Conservation (phyloP, 805 yeast genomes). For the Tetrapisispora arboricola region DNA sequence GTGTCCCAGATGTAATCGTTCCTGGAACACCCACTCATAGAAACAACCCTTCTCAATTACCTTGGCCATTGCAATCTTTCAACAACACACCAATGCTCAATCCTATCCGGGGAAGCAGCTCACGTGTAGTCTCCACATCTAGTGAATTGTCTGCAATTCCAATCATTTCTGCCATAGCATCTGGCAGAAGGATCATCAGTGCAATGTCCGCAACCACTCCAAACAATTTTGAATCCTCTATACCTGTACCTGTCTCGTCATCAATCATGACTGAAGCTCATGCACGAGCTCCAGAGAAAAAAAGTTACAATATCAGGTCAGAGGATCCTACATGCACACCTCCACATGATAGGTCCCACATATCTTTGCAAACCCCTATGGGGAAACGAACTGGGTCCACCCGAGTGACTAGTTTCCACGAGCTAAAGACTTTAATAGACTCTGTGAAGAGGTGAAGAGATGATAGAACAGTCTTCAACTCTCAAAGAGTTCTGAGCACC, state of each 20-base stretch:
- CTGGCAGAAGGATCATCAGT: background rate
- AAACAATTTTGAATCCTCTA: background rate
- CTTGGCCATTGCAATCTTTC: background rate
- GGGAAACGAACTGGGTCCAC: background rate
- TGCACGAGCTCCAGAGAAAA: background rate
- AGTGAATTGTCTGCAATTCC: background rate
- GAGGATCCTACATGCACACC: background rate
- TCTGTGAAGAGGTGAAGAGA: constrained; percentile 17
- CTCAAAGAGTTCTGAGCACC: no score
- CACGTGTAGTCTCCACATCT: background rate
- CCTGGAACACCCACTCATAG: constrained; percentile 13
- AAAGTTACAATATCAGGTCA: background rate
- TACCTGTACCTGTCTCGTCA: background rate
- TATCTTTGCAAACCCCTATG: background rate
- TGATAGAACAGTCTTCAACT: no score
- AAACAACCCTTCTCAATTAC: constrained; percentile 2
- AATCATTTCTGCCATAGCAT: background rate
- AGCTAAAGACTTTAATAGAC: constrained; percentile 15
- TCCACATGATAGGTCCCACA: background rate
- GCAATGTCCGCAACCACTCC: background rate
- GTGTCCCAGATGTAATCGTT: constrained; percentile 2
- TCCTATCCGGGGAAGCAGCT: background rate
- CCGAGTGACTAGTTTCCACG: constrained; percentile 7
- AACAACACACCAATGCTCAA: background rate
- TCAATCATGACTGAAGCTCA: background rate